Conservation (phyloP, 2,329 filamentous ascomycete species). For the Pyricularia pennisetigena region DNA sequence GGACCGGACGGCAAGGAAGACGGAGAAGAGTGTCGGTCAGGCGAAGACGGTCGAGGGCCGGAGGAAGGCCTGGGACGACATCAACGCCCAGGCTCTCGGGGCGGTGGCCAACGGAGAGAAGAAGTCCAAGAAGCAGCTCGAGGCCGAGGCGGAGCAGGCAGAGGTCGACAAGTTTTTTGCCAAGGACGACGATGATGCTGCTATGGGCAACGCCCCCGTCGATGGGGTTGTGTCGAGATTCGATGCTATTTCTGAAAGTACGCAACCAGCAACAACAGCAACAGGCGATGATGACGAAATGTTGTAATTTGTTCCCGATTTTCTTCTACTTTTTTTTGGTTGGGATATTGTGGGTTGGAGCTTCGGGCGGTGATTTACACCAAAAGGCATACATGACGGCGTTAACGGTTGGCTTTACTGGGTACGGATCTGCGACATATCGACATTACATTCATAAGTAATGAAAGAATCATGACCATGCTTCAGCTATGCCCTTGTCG, state of each 20-base stretch:
- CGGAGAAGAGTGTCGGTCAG: constrained; percentile 42
- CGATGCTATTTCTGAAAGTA: neutral
- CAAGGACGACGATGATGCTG: constrained; percentile 10
- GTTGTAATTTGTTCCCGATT: constrained; percentile 6
- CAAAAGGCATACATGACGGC: neutral
- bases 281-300: constrained; percentile 13
- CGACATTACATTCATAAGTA: neutral
- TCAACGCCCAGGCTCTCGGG: constrained; percentile 29
- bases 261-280: neutral
- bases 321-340: constrained; percentile 8
- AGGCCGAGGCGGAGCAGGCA: constrained; percentile 5
- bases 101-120: neutral
- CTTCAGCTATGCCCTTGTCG: neutral
- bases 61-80: constrained; percentile 46
- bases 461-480: neutral
- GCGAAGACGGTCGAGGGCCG: constrained; percentile 36
- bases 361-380: neutral
- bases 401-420: neutral
- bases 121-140: constrained; percentile 6
- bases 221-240: constrained; percentile 4
- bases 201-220: constrained; percentile 9
- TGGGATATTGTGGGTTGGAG: constrained; percentile 8
- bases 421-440: neutral
- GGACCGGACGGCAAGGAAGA: constrained; percentile 47
- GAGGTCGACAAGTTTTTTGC: constrained; percentile 8